Conservation (phyloP, 495 filamentous ascomycete genomes). For the Lasiosphaeria ovina region DNA sequence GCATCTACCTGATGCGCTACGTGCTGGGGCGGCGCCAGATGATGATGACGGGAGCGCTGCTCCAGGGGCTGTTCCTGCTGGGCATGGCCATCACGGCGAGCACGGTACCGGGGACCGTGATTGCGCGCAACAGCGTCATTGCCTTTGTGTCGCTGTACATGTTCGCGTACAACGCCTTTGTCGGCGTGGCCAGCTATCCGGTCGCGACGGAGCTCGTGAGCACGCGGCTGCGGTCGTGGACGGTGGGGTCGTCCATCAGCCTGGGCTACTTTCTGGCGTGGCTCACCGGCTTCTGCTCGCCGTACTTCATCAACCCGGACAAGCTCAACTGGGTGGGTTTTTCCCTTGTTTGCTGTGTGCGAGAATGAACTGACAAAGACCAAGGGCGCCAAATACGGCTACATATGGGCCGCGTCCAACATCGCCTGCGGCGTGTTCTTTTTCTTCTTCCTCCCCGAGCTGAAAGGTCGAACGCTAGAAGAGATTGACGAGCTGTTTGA, state of each 20-base stretch:
- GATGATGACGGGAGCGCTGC: conserved; percentile 33
- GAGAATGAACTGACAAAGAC: conserved; percentile 25
- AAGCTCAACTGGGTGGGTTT: conserved; percentile 44
- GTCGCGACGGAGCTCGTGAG: conserved; percentile 17
- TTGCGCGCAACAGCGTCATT: conserved; percentile 29
- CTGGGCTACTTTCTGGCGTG: conserved; percentile 22
- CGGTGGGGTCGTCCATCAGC: conserved; percentile 21
- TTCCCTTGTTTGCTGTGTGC: conserved; percentile 9
- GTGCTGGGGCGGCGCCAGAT: conserved; percentile 35
- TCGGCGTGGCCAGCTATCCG: conserved; percentile 17
- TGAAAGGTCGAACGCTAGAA: conserved; percentile 57
- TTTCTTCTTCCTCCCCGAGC: conserved; percentile 46
- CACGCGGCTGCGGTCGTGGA: conserved; percentile 17
- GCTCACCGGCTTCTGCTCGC: conserved; percentile 21
- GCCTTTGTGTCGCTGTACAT: conserved; percentile 22
- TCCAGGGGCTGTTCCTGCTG: conserved; percentile 37
- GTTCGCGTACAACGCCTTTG: conserved; percentile 19
- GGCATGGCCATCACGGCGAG: conserved; percentile 37
- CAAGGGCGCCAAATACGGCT: conserved; percentile 48
- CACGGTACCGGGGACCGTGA: conserved; percentile 22
- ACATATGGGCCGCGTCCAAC: conserved; percentile 43
- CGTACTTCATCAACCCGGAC: conserved; percentile 29
- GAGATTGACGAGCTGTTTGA: conserved; percentile 51
- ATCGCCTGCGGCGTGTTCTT: conserved; percentile 46
- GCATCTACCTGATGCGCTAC: conserved; percentile 38